A percentile compares a stretch with the other conserved stretches of the same genome.
Conservation (phyloP, 768 basidiomycete species). For the Lyophyllum shimeji region DNA sequence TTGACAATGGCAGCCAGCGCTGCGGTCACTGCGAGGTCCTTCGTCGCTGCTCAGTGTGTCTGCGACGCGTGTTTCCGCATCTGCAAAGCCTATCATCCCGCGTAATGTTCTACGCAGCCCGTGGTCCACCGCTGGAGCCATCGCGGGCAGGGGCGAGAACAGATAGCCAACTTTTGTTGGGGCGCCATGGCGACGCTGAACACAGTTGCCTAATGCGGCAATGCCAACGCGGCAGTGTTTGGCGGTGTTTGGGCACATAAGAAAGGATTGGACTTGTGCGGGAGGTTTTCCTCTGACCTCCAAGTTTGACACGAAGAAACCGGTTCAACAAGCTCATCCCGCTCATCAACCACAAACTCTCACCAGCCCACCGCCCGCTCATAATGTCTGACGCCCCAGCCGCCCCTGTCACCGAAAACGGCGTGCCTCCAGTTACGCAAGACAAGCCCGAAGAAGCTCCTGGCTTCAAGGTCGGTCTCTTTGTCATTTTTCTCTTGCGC, state of each 20-base stretch:
- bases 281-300: constrained; percentile 58
- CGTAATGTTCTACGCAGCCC: too few species aligned
- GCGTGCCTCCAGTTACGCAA: constrained; percentile 80
- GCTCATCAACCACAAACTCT: constrained; percentile 46
- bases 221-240: constrained; percentile 20
- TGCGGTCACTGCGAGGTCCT: neutral
- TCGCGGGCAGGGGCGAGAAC: neutral
- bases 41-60: neutral
- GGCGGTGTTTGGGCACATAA: constrained; percentile 42
- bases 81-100: too few species aligned
- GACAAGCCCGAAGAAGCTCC: constrained; percentile 69
- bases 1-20: neutral
- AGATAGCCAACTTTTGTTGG: constrained; percentile 6
- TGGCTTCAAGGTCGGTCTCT: constrained; percentile 70
- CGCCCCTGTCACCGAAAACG: constrained; percentile 80
- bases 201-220: constrained; percentile 24
- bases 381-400: constrained; percentile 91
- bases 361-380: constrained; percentile 53
- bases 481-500: constrained; percentile 15
- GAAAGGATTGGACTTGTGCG: constrained; percentile 15
- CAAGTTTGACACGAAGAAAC: constrained; percentile 84
- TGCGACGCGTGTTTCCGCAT: neutral
- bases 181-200: constrained; percentile 46
- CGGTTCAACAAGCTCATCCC: constrained; percentile 79
- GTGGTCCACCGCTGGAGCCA: neutral